These are phyloP conservation scores for Neospermospora avenae DNA, from an alignment of 2,329 filamentous ascomycete genomes.

Conservation along the genomic window DNA sequence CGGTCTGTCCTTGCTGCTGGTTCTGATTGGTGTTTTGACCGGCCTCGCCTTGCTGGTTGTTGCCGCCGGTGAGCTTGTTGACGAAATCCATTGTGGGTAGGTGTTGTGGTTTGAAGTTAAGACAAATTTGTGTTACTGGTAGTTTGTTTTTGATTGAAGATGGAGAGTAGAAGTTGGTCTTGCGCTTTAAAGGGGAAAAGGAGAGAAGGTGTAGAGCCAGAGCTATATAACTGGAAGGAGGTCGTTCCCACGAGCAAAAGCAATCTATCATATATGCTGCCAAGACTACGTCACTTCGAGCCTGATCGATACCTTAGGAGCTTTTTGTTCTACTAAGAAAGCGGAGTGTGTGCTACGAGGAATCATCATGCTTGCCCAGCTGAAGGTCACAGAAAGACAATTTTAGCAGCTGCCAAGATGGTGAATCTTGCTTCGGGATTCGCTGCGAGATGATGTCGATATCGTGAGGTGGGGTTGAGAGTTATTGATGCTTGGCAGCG, in stretches of 20 bases:
- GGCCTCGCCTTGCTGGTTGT: slow-evolving; percentile 35
- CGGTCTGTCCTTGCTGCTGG: slow-evolving; percentile 19
- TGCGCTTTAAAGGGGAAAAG: too few species aligned
- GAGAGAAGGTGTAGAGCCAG: background rate
- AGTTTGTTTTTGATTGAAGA: background rate
- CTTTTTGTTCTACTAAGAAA: background rate
- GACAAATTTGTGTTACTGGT: background rate
- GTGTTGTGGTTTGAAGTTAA: background rate
- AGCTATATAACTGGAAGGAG: background rate
- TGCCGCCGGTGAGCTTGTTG: slow-evolving; percentile 47
- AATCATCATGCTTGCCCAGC: slow-evolving; percentile 1
- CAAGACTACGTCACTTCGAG: slow-evolving; percentile 4
- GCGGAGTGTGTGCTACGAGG: background rate
- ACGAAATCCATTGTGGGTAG: slow-evolving; percentile 50
- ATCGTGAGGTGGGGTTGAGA: slow-evolving; percentile 36
- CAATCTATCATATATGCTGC: background rate
- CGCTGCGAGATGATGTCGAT: slow-evolving; percentile 33
- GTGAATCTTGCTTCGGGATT: slow-evolving; percentile 14
- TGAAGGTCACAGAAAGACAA: background rate
- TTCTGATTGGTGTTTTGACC: background rate
- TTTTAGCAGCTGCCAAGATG: background rate
- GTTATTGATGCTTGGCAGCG: background rate
- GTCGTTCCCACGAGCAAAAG: background rate
- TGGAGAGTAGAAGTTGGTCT: background rate
- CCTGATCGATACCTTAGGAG: background rate